Evolutionary conservation across 1,284 basidiomycete genomes (phyloP).

Genomic region (Sanghuangporus weigelae): DNA sequence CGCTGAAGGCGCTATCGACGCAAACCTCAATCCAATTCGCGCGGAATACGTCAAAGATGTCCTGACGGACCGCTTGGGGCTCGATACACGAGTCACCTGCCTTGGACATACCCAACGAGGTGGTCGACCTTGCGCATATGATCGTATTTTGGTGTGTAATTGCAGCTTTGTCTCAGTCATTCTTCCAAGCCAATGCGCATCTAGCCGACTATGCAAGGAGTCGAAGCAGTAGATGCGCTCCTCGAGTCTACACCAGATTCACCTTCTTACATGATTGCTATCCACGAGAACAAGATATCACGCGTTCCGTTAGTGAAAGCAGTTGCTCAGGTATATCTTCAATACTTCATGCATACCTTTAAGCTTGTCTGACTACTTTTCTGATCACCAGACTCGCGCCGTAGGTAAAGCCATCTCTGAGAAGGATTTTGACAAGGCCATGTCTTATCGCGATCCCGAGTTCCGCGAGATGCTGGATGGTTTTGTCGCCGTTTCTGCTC

Average conservation of each 20-base stretch:
- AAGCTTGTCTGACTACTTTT: neutral
- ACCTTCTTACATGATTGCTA: conserved; percentile 96
- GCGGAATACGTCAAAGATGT: conserved; percentile 90
- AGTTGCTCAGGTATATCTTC: conserved; percentile 65
- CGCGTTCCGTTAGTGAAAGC: conserved; percentile 91
- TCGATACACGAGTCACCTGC: conserved; percentile 97
- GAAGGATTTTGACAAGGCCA: conserved; percentile 84
- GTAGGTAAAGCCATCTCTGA: conserved; percentile 80
- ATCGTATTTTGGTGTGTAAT: conserved; percentile 70
- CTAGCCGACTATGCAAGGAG: conserved; percentile 90
- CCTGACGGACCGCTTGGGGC: conserved; percentile 78
- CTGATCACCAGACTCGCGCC: conserved; percentile 64
- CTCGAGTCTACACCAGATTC: conserved; percentile 87
- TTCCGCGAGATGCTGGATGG: conserved; percentile 85
- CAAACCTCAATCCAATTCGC: conserved; percentile 83
- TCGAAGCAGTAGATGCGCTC: conserved; percentile 89
- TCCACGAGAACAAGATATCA: conserved; percentile 93
- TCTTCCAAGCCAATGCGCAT: neutral
- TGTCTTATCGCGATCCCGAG: conserved; percentile 88
- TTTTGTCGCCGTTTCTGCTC: conserved; percentile 69
- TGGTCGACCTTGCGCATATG: conserved; percentile 87
- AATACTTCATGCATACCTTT: neutral
- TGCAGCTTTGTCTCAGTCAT: conserved; percentile 29
- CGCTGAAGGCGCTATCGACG: conserved; percentile 92
- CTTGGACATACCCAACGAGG: conserved; percentile 97